Evolutionary conservation across 2,329 filamentous ascomycete genomes (phyloP).

Genomic region (Triangularia setosa): DNA sequence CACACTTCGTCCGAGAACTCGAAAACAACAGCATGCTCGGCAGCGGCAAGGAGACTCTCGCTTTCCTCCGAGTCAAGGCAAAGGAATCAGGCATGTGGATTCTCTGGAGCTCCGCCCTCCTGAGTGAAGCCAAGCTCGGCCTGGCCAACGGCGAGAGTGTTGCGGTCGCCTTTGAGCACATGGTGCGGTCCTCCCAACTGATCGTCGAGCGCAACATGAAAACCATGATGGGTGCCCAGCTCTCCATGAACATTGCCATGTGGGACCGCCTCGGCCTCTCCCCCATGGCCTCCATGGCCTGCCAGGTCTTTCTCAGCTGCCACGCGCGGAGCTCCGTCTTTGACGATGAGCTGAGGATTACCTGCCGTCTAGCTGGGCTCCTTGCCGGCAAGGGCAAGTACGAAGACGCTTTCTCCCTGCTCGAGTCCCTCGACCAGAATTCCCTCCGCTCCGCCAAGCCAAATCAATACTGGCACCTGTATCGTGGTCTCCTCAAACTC

Average conservation of each 20-base stretch:
- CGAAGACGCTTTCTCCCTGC: constrained; percentile 58
- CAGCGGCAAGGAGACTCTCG: constrained; percentile 74
- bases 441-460: constrained; percentile 69
- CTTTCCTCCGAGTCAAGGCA: constrained; percentile 80
- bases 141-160: constrained; percentile 67
- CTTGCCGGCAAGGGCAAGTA: constrained; percentile 66
- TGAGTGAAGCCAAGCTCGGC: constrained; percentile 80
- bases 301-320: constrained; percentile 72
- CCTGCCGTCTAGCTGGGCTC: constrained; percentile 65
- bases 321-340: constrained; percentile 57
- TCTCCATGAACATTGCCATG: constrained; percentile 67
- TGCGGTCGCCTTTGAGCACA: constrained; percentile 64
- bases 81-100: constrained; percentile 84
- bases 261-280: constrained; percentile 70
- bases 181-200: constrained; percentile 78
- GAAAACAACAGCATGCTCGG: constrained; percentile 71
- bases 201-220: constrained; percentile 73
- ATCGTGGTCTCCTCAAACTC: constrained; percentile 62
- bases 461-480: constrained; percentile 68
- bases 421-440: constrained; percentile 42
- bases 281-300: constrained; percentile 54
- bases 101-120: constrained; percentile 74
- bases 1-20: constrained; percentile 65
- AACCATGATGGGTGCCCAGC: constrained; percentile 68
- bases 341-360: constrained; percentile 75